Conservation (phyloP, 306 rosid genomes). For the Ochetophila trinervis region DNA sequence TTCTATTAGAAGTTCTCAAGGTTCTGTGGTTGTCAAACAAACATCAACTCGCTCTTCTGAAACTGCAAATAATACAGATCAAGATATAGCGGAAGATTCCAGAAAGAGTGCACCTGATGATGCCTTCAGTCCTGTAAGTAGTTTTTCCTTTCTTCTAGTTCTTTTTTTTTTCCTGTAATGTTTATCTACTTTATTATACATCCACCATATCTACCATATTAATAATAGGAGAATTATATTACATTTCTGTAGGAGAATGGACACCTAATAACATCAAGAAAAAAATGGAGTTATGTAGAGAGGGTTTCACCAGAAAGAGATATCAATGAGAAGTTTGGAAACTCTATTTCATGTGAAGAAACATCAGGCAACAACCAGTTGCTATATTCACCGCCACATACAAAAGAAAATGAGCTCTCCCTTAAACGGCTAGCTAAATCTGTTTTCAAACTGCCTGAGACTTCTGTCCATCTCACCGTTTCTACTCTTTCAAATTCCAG, state of each 20-base stretch:
- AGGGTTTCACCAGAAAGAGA: conserved; percentile 21
- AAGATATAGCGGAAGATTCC: conserved; percentile 42
- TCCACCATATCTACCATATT: too few species aligned
- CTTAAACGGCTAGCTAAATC: conserved; percentile 29
- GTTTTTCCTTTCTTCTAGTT: neutral
- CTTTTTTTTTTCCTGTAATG: neutral
- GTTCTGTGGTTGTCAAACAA: conserved; percentile 40
- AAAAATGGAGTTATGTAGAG: conserved; percentile 32
- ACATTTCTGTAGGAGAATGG: conserved; percentile 38
- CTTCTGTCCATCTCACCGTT: conserved; percentile 12
- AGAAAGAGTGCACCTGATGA: conserved; percentile 25
- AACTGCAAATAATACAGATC: conserved; percentile 34
- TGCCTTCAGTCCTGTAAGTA: conserved; percentile 44
- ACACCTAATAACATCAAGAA: conserved; percentile 21
- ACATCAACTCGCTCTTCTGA: conserved; percentile 35
- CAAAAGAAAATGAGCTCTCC: conserved; percentile 30
- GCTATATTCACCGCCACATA: conserved; percentile 23
- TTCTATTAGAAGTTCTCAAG: conserved; percentile 35
- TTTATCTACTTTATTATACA: too few species aligned
- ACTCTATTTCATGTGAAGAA: conserved; percentile 21
- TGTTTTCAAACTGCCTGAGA: conserved; percentile 21
- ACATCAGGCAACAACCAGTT: conserved; percentile 16
- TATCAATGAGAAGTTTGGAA: conserved; percentile 26
- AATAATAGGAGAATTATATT: neutral
- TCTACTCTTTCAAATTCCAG: conserved; percentile 24